phyloP scores from a whole-genome alignment of 371 early-diverging fungal species.

The Haplosporangium sp. region DNA sequence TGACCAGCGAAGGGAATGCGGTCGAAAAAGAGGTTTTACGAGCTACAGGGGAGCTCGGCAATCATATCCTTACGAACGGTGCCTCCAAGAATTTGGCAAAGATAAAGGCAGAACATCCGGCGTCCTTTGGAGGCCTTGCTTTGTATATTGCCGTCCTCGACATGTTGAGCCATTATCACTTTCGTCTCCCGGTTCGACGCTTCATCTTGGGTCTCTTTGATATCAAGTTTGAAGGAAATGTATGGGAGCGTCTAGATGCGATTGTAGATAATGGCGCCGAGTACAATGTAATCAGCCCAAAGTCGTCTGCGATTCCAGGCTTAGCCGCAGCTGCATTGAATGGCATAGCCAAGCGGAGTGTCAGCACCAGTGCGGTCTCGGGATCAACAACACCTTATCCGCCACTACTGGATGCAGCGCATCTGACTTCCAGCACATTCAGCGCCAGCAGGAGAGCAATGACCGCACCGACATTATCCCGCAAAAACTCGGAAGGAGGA shows the following conservation, averaged over 20 bases:
- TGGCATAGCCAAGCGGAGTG: slow-evolving; percentile 11
- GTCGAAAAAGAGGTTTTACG: slow-evolving; percentile 77
- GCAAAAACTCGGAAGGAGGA: slow-evolving; percentile 9
- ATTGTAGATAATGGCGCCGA: slow-evolving; percentile 4
- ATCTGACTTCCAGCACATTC: background rate
- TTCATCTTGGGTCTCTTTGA: slow-evolving; percentile 88
- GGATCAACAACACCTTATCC: slow-evolving; percentile 5
- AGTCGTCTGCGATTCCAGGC: background rate
- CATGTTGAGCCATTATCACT: slow-evolving; percentile 77
- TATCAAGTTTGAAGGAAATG: slow-evolving; percentile 61
- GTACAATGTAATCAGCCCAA: background rate
- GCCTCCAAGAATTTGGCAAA: slow-evolving; percentile 79
- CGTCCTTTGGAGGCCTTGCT: slow-evolving; percentile 65
- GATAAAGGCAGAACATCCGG: slow-evolving; percentile 67
- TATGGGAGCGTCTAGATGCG: slow-evolving; percentile 49
- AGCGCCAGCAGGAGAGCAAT: background rate
- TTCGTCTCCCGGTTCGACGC: slow-evolving; percentile 78
- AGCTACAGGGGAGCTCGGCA: slow-evolving; percentile 84
- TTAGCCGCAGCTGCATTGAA: background rate
- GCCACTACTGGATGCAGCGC: background rate
- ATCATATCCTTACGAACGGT: slow-evolving; percentile 86
- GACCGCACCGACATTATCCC: slow-evolving; percentile 3
- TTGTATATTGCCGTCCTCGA: slow-evolving; percentile 75
- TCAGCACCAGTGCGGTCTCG: slow-evolving; percentile 10
- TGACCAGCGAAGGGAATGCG: slow-evolving; percentile 58